phyloP scores from a whole-genome alignment of 805 yeast species.

The Myxozyma kluyveri region DNA sequence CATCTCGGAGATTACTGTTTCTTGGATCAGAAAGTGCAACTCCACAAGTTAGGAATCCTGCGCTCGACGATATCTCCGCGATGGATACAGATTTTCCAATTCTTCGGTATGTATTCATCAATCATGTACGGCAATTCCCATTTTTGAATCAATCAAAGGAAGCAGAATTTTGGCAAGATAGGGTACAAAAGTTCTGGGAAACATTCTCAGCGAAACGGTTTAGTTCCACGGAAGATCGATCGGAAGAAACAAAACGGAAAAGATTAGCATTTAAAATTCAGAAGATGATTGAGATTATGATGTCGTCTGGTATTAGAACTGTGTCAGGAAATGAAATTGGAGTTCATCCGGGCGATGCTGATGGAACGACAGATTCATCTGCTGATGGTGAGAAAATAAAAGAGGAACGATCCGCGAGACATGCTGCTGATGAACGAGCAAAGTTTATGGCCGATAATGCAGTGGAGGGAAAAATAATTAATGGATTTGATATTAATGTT shows the following conservation, averaged over 20 bases:
- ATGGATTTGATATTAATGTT: conserved; percentile 64
- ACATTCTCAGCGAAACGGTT: conserved; percentile 70
- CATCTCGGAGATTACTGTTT: background rate
- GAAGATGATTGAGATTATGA: conserved; percentile 61
- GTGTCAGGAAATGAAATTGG: conserved; percentile 30
- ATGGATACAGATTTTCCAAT: conserved; percentile 57
- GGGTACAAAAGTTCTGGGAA: conserved; percentile 79
- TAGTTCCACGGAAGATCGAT: conserved; percentile 71
- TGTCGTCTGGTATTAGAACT: conserved; percentile 71
- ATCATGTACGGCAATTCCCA: conserved; percentile 70
- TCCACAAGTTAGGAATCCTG: background rate
- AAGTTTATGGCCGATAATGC: conserved; percentile 29
- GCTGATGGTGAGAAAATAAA: background rate
- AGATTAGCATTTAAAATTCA: conserved; percentile 61
- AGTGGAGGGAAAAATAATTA: conserved; percentile 39
- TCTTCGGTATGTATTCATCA: conserved; percentile 59
- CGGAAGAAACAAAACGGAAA: conserved; percentile 67
- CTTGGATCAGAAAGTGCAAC: background rate
- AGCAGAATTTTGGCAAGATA: conserved; percentile 71
- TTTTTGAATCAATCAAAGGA: conserved; percentile 54
- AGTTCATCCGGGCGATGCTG: conserved; percentile 9
- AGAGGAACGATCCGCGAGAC: conserved; percentile 33
- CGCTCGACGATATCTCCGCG: conserved; percentile 4
- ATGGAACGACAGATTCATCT: background rate
- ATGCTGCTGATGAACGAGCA: conserved; percentile 26